A percentile compares a stretch with the other conserved stretches of the same genome.
phyloP scores from a whole-genome alignment of 2,329 filamentous ascomycete genomes.

The Bipolaris cookei region DNA sequence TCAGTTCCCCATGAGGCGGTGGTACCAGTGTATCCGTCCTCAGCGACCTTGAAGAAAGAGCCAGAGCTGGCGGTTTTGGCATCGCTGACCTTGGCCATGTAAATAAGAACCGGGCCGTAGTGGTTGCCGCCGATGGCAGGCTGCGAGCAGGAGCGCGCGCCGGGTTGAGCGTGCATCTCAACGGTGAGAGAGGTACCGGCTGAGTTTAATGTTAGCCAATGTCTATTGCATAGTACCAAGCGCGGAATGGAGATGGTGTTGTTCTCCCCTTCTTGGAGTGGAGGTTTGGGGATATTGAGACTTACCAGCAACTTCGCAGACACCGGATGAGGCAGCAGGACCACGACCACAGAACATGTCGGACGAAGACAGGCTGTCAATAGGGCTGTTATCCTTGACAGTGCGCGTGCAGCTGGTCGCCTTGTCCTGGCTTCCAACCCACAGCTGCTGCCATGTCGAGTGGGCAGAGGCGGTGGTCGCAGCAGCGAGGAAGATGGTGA shows the following conservation, averaged over 20 bases:
- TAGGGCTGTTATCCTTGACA: conserved; percentile 47
- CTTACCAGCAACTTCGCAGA: conserved; percentile 47
- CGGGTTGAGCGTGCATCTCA: conserved; percentile 48
- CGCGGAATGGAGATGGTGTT: background rate
- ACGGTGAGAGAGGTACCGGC: conserved; percentile 45
- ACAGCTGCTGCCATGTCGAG: conserved; percentile 49
- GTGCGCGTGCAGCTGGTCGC: conserved; percentile 37
- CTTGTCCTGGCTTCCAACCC: conserved; percentile 46
- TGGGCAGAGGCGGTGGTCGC: conserved; percentile 46
- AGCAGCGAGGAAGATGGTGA: conserved; percentile 41
- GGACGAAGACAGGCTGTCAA: conserved; percentile 34
- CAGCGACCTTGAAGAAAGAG: conserved; percentile 49
- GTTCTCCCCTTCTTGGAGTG: background rate
- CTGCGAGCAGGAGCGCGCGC: conserved; percentile 38
- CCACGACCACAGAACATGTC: conserved; percentile 49
- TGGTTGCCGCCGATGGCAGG: conserved; percentile 49
- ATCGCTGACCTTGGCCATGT: conserved; percentile 49
- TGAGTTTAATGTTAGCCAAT: conserved; percentile 24
- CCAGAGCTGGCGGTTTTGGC: conserved; percentile 40
- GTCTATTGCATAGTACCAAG: background rate
- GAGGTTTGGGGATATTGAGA: background rate
- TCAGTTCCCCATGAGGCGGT: conserved; percentile 47
- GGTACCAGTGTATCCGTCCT: conserved; percentile 47
- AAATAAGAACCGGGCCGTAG: conserved; percentile 47
- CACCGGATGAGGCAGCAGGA: conserved; percentile 30